These are phyloP conservation scores for Fragaria iinumae DNA, from an alignment of 306 rosid genomes.

Conservation along the genomic window DNA sequence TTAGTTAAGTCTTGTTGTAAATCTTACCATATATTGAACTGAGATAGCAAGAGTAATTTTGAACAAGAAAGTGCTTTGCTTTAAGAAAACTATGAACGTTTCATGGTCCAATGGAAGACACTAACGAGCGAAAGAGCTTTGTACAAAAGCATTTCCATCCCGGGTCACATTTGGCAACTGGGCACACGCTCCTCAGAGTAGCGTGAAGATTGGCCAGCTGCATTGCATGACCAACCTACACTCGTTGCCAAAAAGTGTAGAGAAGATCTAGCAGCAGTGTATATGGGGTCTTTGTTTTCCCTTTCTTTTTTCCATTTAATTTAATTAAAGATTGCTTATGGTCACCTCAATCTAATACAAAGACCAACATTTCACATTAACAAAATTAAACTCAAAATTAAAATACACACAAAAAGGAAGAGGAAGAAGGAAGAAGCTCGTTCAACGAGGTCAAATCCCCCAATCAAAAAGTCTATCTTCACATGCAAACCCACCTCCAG, in stretches of 20 bases:
- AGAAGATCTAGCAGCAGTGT: slow-evolving; percentile 6
- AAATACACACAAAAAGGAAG: slow-evolving; percentile 1
- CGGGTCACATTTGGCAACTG: background rate
- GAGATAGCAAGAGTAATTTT: no score
- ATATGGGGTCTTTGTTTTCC: background rate
- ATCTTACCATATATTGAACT: no score
- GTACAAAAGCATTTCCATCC: background rate
- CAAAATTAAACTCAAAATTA: background rate
- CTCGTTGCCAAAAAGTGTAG: slow-evolving; percentile 25
- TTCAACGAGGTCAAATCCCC: slow-evolving; percentile 58
- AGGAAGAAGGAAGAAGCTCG: slow-evolving; percentile 28
- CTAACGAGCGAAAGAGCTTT: background rate
- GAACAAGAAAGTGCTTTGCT: no score
- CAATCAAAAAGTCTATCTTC: slow-evolving; percentile 46
- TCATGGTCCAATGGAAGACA: background rate
- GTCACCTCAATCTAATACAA: slow-evolving; percentile 15
- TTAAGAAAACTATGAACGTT: no score
- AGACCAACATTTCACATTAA: slow-evolving; percentile 7
- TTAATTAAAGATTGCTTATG: slow-evolving; percentile 15
- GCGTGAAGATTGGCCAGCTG: slow-evolving; percentile 7
- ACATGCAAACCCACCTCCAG: slow-evolving; percentile 50
- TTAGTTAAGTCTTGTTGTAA: no score
- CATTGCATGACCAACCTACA: slow-evolving; percentile 15
- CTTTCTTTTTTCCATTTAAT: slow-evolving; percentile 5
- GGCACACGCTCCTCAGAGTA: background rate